Conservation (phyloP, 371 early-diverging fungal genomes). For the Rhizopus arrhizus region DNA sequence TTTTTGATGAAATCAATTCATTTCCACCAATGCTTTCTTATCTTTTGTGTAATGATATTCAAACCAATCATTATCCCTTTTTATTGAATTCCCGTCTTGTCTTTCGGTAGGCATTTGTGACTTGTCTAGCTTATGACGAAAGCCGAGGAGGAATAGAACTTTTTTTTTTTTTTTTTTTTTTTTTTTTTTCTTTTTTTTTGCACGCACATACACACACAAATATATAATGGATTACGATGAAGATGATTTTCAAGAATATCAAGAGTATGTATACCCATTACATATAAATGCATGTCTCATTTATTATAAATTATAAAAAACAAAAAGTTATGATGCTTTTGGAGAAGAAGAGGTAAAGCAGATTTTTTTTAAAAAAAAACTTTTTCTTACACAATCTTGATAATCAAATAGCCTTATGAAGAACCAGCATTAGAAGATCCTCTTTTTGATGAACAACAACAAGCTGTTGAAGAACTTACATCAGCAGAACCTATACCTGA, state of each 20-base stretch:
- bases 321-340: constrained; percentile 24
- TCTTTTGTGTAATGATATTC: not conserved
- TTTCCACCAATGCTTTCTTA: not conserved
- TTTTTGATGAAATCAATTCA: not conserved
- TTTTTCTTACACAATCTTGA: not conserved
- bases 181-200: constrained; percentile 4
- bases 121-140: not conserved
- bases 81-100: not conserved
- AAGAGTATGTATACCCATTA: constrained; percentile 18
- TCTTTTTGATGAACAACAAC: constrained; percentile 1
- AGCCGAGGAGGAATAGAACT: not conserved
- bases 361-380: not conserved
- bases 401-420: constrained; percentile 1
- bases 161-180: constrained; percentile 20
- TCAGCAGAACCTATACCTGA: constrained; percentile 6
- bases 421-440: constrained; percentile 17
- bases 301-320: too few relatives aligned
- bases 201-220: not conserved
- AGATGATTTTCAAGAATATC: constrained; percentile 30
- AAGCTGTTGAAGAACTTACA: not conserved
- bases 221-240: constrained; percentile 33
- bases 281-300: not conserved
- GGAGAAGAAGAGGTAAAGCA: constrained; percentile 23
- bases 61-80: not conserved
- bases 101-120: not conserved